A percentile compares a stretch with the other conserved stretches of the same genome.
phyloP scores from a whole-genome alignment of 148 eudicot genomes.

The Diospyros lotus region DNA sequence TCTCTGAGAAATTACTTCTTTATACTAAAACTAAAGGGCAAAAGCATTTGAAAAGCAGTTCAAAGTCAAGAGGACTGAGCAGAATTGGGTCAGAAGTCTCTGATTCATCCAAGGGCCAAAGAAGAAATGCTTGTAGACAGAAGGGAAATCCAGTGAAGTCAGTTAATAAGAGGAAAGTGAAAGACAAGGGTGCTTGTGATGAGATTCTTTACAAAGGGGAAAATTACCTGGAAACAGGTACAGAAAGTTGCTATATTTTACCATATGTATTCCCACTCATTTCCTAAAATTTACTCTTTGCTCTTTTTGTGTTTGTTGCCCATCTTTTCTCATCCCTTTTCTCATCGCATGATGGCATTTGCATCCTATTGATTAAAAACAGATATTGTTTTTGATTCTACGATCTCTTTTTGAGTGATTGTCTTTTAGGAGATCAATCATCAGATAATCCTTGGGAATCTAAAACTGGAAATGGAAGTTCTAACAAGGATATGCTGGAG shows the following conservation, averaged over 20 bases:
- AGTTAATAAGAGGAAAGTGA: slow-evolving; percentile 24
- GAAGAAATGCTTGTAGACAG: slow-evolving; percentile 30
- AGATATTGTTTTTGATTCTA: background rate
- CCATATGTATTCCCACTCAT: background rate
- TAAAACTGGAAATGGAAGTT: slow-evolving; percentile 22
- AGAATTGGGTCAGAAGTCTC: slow-evolving; percentile 31
- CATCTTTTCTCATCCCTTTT: background rate
- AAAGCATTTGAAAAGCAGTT: slow-evolving; percentile 28
- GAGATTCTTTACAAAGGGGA: slow-evolving; percentile 21
- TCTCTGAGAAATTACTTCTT: slow-evolving; percentile 25
- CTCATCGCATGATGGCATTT: background rate
- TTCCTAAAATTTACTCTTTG: background rate
- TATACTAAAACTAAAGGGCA: slow-evolving; percentile 28
- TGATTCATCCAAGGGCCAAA: slow-evolving; percentile 24
- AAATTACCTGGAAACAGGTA: slow-evolving; percentile 49
- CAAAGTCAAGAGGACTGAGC: slow-evolving; percentile 29
- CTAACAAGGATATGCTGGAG: slow-evolving; percentile 21
- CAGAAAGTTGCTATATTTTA: background rate
- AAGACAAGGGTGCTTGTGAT: slow-evolving; percentile 26
- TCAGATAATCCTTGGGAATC: slow-evolving; percentile 26
- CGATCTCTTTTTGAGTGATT: background rate
- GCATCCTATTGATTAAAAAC: background rate
- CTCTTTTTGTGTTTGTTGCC: background rate
- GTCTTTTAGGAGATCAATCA: slow-evolving; percentile 31
- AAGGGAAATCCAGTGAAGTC: slow-evolving; percentile 37